Base-by-base conservation (phyloP, 2,329 filamentous ascomycete genomes). In the Colletotrichum abscissum region DNA sequence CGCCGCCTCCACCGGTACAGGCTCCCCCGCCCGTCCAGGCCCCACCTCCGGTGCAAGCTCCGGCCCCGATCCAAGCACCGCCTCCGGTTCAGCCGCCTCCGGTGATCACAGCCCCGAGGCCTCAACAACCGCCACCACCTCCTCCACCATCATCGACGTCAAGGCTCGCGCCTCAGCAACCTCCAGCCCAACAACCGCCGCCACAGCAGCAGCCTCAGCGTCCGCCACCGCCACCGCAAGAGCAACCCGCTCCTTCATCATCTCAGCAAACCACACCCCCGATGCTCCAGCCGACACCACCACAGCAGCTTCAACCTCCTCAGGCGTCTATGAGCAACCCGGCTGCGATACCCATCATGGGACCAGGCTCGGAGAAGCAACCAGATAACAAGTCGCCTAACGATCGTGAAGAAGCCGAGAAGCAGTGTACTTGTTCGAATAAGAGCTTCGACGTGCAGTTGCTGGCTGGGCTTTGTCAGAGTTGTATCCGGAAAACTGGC, bases 401-500 rank as follows among this genome's bases (percentile, higher is more conserved):
- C 24, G 62, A 66, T 42, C 74, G 73, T 33, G 76, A 77, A 38
- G 75, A 77, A 19, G 78, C 78, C 1, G 84, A 85, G 69, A 76
- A 78, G 64, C 74, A 78, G 16, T 85, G 84, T 64, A 81, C 84
- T 4, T 85, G 84, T 63, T 63, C 74, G 8, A 84, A 85, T 64
- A 75, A 77, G 66, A 85, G 84, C 75, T 85, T 85, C 64, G 78
- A 85, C 58, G 84, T 85, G 14, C 77, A 80, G 42, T 74, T 77
- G 49, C 74, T 85, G n/a, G 80, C 82, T 6, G 82, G 78, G 1
- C 75, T 84, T 9, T 85, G 84, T 54, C 78, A 83, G 22, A 82
- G 82, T 65, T 85, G 84, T 70, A 82, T 85, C 46, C 67, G 75
- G 5, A 75, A 80, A 70, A 76, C 79, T 22, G 80, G 79, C 0